Base-by-base conservation (phyloP, 352 stramenopile species). In the Phytophthora tubulina region DNA sequence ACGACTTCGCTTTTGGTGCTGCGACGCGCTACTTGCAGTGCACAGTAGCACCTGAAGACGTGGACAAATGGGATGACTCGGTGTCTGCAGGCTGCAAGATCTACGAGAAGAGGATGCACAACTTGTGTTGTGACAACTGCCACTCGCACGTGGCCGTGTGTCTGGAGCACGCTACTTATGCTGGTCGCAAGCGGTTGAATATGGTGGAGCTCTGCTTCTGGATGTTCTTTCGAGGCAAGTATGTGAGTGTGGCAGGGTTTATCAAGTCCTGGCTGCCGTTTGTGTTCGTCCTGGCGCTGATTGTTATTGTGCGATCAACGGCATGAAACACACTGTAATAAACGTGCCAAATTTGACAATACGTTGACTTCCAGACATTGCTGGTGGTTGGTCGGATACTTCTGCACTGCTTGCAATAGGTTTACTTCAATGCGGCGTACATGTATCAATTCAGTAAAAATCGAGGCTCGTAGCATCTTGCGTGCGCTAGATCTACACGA, bases 121-220 rank as follows among this genome's bases (percentile, higher is more conserved):
- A 99, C 69, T 84, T 99, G 41, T 98, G 75, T 70, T 99, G 96
- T 75, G 96, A 98, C 79, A 99, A 99, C 81, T 99, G 97, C 76
- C 97, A 99, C 81, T 98, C 94, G 32, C 97, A 99, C 69, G 96
- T 99, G 14, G 95, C 93, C 15, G 80, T 81, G 62, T 94, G 88
- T 63, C 77, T 95, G 30, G 83, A 95, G 44, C 80, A 81, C 67
- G 64, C 79, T n/a, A 46, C 63, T 21, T 92, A 92, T 59, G 71
- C 67, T 2, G 84, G 85, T 48, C 63, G 81, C n/a, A 81, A 73
- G 48, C 77, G 76, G 59, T 95, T 84, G 85, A 90, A 92, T 73
- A 95, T 95, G 87, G 78, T 93, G 58, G 76, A 84, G 60, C 85
- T 95, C 32, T 93, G 85, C 74, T 90, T 93, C 57, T 95, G 85